Evolutionary conservation across 2,329 filamentous ascomycete species (phyloP).

Genomic region (Rhynchosporium graminicola): DNA sequence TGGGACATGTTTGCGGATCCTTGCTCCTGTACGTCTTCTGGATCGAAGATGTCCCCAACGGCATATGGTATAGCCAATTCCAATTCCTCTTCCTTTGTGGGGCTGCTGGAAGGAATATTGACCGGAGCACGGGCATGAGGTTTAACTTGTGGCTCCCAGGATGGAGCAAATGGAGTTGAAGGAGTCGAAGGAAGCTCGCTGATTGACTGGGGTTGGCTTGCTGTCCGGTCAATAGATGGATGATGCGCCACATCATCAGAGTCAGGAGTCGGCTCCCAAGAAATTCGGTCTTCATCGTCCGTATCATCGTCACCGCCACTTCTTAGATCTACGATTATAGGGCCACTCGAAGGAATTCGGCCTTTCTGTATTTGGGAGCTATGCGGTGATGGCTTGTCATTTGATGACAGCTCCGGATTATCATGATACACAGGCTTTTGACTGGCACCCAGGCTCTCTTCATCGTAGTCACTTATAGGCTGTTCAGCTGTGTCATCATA

Average conservation of each 20-base stretch:
- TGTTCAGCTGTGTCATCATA: neutral
- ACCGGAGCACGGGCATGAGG: neutral
- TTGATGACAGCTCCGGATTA: neutral
- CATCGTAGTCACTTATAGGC: neutral
- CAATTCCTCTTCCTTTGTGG: constrained; percentile 33
- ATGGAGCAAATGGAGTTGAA: neutral
- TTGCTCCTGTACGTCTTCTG: constrained; percentile 3
- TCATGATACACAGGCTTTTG: neutral
- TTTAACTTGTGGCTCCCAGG: neutral
- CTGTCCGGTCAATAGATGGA: neutral
- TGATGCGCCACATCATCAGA: neutral
- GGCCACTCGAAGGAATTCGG: constrained; percentile 1
- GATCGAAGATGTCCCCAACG: constrained; percentile 30
- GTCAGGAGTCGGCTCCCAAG: constrained; percentile 13
- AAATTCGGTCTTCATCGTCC: constrained; percentile 10
- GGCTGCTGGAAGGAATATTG: constrained; percentile 16
- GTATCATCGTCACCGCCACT: neutral
- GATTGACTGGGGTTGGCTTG: neutral
- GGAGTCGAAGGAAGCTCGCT: no score
- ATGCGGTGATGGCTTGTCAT: neutral
- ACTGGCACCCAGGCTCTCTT: neutral
- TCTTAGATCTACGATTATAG: neutral
- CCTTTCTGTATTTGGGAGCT: neutral
- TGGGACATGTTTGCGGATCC: constrained; percentile 18
- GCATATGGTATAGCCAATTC: constrained; percentile 33